Evolutionary conservation across 2,329 filamentous ascomycete species (phyloP).

Genomic region (Alternaria burnsii): DNA sequence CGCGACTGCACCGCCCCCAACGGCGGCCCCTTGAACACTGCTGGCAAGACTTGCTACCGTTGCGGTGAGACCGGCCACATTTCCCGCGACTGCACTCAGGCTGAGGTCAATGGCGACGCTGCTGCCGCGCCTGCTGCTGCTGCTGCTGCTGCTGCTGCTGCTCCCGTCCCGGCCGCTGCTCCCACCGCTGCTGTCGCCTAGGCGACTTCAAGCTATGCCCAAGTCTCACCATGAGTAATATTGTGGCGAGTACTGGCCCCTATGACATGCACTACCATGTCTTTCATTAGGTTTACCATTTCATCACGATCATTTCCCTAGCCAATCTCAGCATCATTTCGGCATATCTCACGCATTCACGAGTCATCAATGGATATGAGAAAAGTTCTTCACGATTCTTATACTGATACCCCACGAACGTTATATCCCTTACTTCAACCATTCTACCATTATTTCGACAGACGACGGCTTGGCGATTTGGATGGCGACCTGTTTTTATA

Average conservation of each 20-base stretch:
- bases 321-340: constrained; percentile 43
- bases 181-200: constrained; percentile 54
- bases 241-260: constrained; percentile 20
- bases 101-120: constrained; percentile 60
- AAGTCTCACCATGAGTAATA: constrained; percentile 28
- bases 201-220: constrained; percentile 8
- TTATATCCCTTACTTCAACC: constrained; percentile 47
- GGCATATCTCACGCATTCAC: constrained; percentile 50
- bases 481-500: constrained; percentile 31
- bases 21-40: constrained; percentile 92
- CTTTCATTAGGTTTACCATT: constrained; percentile 23
- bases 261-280: constrained; percentile 21
- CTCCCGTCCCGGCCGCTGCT: constrained; percentile 49
- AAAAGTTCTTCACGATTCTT: constrained; percentile 52
- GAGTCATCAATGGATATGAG: constrained; percentile 45
- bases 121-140: constrained; percentile 33
- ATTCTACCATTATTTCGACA: constrained; percentile 49
- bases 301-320: constrained; percentile 45
- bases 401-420: constrained; percentile 56
- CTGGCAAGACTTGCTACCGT: constrained; percentile 98
- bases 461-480: constrained; percentile 50
- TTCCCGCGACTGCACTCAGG: constrained; percentile 91
- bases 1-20: constrained; percentile 96
- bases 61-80: constrained; percentile 97
- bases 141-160: constrained; percentile 32